These are phyloP conservation scores for Cupressus sempervirens DNA, from an alignment of 75 land plant species.

Conservation along the genomic window DNA sequence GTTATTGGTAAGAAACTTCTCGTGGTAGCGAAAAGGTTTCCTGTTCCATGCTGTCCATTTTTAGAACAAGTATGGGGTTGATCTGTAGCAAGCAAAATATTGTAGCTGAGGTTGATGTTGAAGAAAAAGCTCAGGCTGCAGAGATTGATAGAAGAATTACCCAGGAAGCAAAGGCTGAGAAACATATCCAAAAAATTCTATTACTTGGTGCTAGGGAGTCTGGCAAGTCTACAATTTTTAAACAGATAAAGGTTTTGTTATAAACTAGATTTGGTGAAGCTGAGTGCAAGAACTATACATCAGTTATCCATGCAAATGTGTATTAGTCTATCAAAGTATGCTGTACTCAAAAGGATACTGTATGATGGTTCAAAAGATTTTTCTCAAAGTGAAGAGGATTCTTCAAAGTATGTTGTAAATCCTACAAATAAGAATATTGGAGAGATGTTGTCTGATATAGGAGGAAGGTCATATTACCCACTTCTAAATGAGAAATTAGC, in stretches of 20 bases:
- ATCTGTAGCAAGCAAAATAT: slow-evolving; percentile 48
- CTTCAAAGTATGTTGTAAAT: slow-evolving; percentile 50
- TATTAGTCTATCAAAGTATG: too few species aligned
- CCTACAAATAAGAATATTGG: slow-evolving; percentile 75
- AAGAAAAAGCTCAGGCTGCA: slow-evolving; percentile 68
- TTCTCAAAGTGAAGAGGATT: slow-evolving; percentile 53
- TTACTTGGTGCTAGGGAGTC: too few species aligned
- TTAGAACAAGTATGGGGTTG: slow-evolving; percentile 49
- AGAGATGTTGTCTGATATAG: slow-evolving; percentile 71
- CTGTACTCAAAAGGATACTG: too few species aligned
- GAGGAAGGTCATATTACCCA: slow-evolving; percentile 58
- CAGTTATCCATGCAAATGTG: too few species aligned
- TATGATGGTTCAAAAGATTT: slow-evolving; percentile 71
- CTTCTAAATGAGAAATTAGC: slow-evolving; percentile 57
- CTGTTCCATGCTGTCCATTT: slow-evolving; percentile 39
- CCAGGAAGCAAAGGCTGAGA: slow-evolving; percentile 73
- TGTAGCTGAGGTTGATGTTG: slow-evolving; percentile 26
- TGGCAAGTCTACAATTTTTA: too few species aligned
- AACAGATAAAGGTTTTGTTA: too few species aligned
- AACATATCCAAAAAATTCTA: slow-evolving; percentile 70
- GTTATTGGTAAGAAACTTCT: not conserved
- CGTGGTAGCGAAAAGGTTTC: not conserved
- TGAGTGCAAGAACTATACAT: too few species aligned
- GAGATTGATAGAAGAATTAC: slow-evolving; percentile 71
- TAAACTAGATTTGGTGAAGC: too few species aligned